A percentile compares a stretch with the other conserved stretches of the same genome.
Evolutionary conservation across 2,329 filamentous ascomycete genomes (phyloP).

Genomic region (Aspergillus sp.): DNA sequence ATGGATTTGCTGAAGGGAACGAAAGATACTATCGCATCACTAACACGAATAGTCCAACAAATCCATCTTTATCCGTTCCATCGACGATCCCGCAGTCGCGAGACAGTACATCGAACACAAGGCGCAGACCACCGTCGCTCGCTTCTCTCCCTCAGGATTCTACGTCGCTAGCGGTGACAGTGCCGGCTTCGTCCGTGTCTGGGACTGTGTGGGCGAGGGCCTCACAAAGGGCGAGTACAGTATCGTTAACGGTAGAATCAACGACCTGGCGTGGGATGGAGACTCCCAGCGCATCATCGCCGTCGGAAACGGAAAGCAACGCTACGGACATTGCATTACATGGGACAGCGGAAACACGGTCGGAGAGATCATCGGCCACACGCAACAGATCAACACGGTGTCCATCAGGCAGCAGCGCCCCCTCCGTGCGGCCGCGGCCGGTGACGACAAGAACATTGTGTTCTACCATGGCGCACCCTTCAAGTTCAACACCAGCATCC

Average conservation of each 20-base stretch:
- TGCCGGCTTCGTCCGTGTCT: constrained; percentile 80
- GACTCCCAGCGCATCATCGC: constrained; percentile 96
- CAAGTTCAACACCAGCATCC: constrained; percentile 85
- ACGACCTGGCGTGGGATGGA: constrained; percentile 96
- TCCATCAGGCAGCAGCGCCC: constrained; percentile 86
- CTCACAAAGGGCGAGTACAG: constrained; percentile 91
- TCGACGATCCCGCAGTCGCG: constrained; percentile 80
- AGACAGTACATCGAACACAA: constrained; percentile 94
- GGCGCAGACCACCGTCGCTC: constrained; percentile 82
- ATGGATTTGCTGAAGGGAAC: not conserved
- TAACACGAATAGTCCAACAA: constrained; percentile 72
- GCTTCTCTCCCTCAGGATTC: constrained; percentile 91
- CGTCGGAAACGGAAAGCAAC: constrained; percentile 90
- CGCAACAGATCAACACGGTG: constrained; percentile 84
- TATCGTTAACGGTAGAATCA: constrained; percentile 92
- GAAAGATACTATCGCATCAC: not conserved
- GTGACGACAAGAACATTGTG: constrained; percentile 84
- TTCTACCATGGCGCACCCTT: constrained; percentile 95
- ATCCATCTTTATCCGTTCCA: constrained; percentile 92
- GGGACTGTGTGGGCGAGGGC: constrained; percentile 83
- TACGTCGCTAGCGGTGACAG: constrained; percentile 92
- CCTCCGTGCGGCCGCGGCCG: constrained; percentile 85
- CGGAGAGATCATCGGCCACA: constrained; percentile 90
- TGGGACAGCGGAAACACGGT: constrained; percentile 95
- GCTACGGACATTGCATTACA: constrained; percentile 90